Percentiles rank a stretch among this genome's conserved stretches.
phyloP scores from a whole-genome alignment of 768 basidiomycete species.

The Infundibulicybe gibba region DNA sequence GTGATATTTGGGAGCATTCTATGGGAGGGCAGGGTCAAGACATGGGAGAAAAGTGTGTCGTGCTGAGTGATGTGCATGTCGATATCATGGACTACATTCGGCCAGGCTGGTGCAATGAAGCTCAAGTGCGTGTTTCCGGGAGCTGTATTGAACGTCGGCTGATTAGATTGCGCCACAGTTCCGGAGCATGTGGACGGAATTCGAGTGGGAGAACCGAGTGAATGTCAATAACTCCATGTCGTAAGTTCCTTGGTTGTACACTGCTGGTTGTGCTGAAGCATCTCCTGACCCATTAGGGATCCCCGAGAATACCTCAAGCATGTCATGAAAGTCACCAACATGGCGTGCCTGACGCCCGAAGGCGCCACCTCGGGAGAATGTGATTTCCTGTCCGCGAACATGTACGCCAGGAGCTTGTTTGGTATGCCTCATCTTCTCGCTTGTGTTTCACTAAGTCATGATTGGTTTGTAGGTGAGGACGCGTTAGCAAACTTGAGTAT shows the following conservation, averaged over 20 bases:
- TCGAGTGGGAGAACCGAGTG: conserved; percentile 99
- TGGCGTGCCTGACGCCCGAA: conserved; percentile 95
- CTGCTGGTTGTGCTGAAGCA: neutral
- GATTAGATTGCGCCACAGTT: conserved; percentile 46
- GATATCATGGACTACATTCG: conserved; percentile 99
- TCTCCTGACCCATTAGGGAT: conserved; percentile 41
- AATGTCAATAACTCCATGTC: conserved; percentile 84
- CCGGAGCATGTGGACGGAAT: conserved; percentile 99
- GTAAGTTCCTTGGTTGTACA: conserved; percentile 40
- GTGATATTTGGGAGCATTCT: conserved; percentile 98
- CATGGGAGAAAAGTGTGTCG: conserved; percentile 86
- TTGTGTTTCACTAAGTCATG: neutral
- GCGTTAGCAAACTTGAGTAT: conserved; percentile 93
- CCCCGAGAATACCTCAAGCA: conserved; percentile 89
- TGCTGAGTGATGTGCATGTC: conserved; percentile 95
- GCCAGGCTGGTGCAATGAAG: conserved; percentile 92
- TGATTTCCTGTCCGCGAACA: conserved; percentile 94
- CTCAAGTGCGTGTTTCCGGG: conserved; percentile 55
- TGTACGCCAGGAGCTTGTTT: conserved; percentile 93
- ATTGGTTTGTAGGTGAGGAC: conserved; percentile 71
- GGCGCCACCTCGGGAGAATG: conserved; percentile 95
- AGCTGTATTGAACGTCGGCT: neutral
- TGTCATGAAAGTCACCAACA: conserved; percentile 96
- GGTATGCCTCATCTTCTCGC: conserved; percentile 46
- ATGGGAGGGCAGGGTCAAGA: conserved; percentile 91